Percentiles rank a stretch among this genome's conserved stretches.
phyloP scores from a whole-genome alignment of 352 stramenopile species.

The Pythium folliculosum region DNA sequence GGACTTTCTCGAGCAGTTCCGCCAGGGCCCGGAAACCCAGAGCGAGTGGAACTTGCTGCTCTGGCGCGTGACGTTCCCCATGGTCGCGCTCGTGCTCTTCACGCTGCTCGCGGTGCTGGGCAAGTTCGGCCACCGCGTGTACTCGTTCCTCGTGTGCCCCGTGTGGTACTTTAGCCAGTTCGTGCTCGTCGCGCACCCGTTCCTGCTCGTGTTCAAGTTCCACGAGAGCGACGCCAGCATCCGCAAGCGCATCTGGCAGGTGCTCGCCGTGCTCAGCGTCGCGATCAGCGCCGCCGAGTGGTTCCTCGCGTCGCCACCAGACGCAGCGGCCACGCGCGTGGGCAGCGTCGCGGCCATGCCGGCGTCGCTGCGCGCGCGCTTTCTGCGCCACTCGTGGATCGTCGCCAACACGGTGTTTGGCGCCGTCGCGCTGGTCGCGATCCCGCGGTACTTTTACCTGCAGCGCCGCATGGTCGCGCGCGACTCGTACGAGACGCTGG shows the following conservation, averaged over 20 bases:
- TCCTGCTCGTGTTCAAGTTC: slow-evolving; percentile 77
- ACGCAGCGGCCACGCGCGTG: slow-evolving; percentile 18
- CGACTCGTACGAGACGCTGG: slow-evolving; percentile 51
- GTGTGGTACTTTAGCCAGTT: slow-evolving; percentile 85
- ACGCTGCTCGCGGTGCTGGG: slow-evolving; percentile 62
- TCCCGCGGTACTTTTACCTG: slow-evolving; percentile 73
- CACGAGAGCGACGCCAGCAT: slow-evolving; percentile 35
- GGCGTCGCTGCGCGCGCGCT: slow-evolving; percentile 18
- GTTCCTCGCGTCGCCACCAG: slow-evolving; percentile 59
- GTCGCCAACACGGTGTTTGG: slow-evolving; percentile 83
- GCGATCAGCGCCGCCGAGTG: slow-evolving; percentile 67
- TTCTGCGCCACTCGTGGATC: slow-evolving; percentile 58
- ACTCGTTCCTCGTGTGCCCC: slow-evolving; percentile 68
- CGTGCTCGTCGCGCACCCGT: slow-evolving; percentile 68
- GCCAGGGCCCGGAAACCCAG: slow-evolving; percentile 64
- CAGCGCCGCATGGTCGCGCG: slow-evolving; percentile 46
- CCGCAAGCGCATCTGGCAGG: slow-evolving; percentile 49
- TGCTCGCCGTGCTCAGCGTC: slow-evolving; percentile 45
- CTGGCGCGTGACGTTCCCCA: slow-evolving; percentile 81
- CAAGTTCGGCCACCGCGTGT: slow-evolving; percentile 63
- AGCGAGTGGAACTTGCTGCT: slow-evolving; percentile 83
- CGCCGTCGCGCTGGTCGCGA: slow-evolving; percentile 54
- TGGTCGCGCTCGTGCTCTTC: slow-evolving; percentile 76
- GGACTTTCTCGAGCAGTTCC: slow-evolving; percentile 74
- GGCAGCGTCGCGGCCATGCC: slow-evolving; percentile 8